Evolutionary conservation across 257 asterid species (phyloP), one percentile per base, ranked within the genome.

Genomic region (Nemophila menziesii): DNA sequence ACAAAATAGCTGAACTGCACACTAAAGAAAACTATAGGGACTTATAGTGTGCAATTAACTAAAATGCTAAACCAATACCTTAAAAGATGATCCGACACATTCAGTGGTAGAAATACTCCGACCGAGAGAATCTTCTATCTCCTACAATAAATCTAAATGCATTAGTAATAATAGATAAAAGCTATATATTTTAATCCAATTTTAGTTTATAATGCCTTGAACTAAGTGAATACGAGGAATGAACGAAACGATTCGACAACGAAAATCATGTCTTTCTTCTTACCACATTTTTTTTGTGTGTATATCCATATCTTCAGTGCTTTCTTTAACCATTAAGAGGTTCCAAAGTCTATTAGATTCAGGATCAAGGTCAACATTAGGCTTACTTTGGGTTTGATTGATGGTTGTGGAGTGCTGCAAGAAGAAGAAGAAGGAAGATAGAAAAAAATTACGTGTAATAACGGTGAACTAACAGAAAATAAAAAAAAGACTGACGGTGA

Each of bases 61-160:
- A 34, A 29, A 22, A 52, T 39, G 41, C 33, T 24, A 23, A 34
- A 23, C 43, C n/a, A n/a, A 57, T 75, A 89, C 97, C 97, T 89
- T 18, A 95, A 89, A 51, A 89, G 95, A 67, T 84, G 95, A 63
- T 89, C 97, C 10, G 95, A 78, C 37, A 89, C 95, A 61, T 89
- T 89, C 67, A 83, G 97, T 38, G 97, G 83, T 63, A 89, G 95
- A 61, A 80, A 89, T 42, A 89, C 95, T 46, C 97, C 97, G 95
- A 89, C 61, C 56, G 68, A 16, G 93, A 75, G 78, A 89, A 89
- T 43, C 92, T 73, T 59, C 95, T 76, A 68, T 84, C 92, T 46
- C 97, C 97, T 89, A 77, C 63, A 55, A 65, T 26, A 59, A 39
- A 27, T 50, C 18, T 16, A 49, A 41, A 12, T 12, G 13, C 15